These are phyloP conservation scores for Scytalidium sp. DNA, from an alignment of 2,329 filamentous ascomycete species.

Conservation along the genomic window DNA sequence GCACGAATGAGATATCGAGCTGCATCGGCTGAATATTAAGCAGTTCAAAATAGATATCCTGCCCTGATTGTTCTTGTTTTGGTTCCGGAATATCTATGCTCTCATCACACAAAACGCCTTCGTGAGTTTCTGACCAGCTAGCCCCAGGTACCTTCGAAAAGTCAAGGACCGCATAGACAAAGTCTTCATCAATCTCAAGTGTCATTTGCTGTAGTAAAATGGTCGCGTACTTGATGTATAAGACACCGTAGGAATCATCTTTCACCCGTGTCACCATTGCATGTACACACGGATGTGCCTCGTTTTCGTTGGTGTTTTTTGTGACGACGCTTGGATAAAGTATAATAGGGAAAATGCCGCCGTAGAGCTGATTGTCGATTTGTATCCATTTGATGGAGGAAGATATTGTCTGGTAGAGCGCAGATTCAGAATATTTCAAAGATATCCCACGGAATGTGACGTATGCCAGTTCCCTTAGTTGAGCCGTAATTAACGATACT, in stretches of 20 bases:
- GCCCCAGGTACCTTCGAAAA: conserved; percentile 92
- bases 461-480: conserved; percentile 89
- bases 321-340: conserved; percentile 97
- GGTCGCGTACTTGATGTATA: conserved; percentile 98
- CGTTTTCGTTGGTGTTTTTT: conserved; percentile 94
- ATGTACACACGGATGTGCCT: conserved; percentile 92
- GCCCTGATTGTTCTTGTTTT: conserved; percentile 75
- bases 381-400: conserved; percentile 97
- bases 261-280: conserved; percentile 91
- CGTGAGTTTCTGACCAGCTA: conserved; percentile 74
- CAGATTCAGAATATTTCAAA: conserved; percentile 89
- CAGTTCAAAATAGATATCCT: conserved; percentile 97
- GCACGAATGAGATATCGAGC: conserved; percentile 92
- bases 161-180: conserved; percentile 93
- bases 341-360: conserved; percentile 95
- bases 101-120: conserved; percentile 85
- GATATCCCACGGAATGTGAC: conserved; percentile 89
- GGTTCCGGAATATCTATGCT: conserved; percentile 90
- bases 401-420: conserved; percentile 86
- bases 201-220: conserved; percentile 96
- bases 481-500: conserved; percentile 88
- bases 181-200: conserved; percentile 94
- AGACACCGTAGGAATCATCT: conserved; percentile 94
- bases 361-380: conserved; percentile 97
- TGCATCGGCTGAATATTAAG: conserved; percentile 98